These are phyloP conservation scores for Umbelopsis sp. DNA, from an alignment of 371 early-diverging fungal genomes.

Conservation along the genomic window DNA sequence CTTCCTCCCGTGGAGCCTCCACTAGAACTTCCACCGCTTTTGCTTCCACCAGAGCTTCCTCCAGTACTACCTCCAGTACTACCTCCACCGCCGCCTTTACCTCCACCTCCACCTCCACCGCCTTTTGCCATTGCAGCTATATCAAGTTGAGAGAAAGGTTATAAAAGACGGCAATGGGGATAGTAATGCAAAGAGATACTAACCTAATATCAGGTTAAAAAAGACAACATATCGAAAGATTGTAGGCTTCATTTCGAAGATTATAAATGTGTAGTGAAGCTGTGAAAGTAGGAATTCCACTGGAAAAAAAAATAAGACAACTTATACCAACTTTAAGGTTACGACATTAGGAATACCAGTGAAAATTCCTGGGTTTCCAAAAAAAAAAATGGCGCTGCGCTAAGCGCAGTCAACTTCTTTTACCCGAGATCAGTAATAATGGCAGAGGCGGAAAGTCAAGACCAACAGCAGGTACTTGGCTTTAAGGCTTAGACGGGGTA, in stretches of 20 bases:
- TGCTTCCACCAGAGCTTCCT: slow-evolving; percentile 6
- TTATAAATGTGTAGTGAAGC: too few species aligned
- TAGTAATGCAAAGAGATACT: neutral
- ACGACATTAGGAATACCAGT: neutral
- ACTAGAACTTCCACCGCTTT: neutral
- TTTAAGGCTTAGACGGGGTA: neutral
- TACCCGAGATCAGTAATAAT: neutral
- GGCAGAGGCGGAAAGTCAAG: slow-evolving; percentile 3
- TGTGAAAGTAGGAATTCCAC: neutral
- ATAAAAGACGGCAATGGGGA: neutral
- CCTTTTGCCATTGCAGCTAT: slow-evolving; percentile 25
- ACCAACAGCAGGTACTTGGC: neutral
- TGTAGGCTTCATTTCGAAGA: neutral
- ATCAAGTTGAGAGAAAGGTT: neutral
- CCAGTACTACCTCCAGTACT: slow-evolving; percentile 20
- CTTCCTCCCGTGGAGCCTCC: slow-evolving; percentile 21
- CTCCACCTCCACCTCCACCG: slow-evolving; percentile 23
- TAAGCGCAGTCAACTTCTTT: neutral
- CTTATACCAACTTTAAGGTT: neutral
- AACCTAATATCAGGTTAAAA: slow-evolving; percentile 16
- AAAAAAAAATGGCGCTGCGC: neutral
- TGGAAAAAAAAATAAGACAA: neutral
- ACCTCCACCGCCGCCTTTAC: slow-evolving; percentile 23
- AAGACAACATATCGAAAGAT: neutral
- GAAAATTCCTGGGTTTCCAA: neutral